Conservation (phyloP, 2,329 filamentous ascomycete species). For the Podosphaera xanthii region DNA sequence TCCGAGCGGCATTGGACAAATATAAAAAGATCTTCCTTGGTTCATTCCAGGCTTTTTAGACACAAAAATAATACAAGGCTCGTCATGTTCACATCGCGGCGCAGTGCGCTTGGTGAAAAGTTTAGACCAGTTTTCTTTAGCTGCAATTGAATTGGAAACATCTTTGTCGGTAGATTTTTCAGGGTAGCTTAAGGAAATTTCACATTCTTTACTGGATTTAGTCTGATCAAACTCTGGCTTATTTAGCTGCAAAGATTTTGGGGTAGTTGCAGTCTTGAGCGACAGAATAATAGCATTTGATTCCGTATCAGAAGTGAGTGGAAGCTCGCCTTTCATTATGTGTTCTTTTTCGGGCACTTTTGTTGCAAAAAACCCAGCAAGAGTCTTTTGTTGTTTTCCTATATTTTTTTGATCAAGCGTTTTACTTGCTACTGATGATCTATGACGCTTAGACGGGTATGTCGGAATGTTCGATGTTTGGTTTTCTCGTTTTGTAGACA, state of each 20-base stretch:
- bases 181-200: neutral
- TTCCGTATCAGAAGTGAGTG: conserved; percentile 1
- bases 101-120: conserved; percentile 52
- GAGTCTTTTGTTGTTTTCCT: conserved; percentile 15
- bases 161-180: neutral
- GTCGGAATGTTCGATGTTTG: neutral
- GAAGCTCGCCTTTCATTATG: conserved; percentile 1
- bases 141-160: conserved; percentile 33
- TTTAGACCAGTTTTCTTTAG: conserved; percentile 68
- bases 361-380: conserved; percentile 62
- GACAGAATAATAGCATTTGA: neutral
- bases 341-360: conserved; percentile 16
- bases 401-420: too few species aligned
- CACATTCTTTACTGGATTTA: neutral
- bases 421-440: neutral
- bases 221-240: neutral
- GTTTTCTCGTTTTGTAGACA: conserved; percentile 7
- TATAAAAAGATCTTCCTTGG: conserved; percentile 43
- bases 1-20: conserved; percentile 50
- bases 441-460: neutral
- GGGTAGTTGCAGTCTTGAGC: neutral
- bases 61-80: conserved; percentile 60
- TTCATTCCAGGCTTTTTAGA: conserved; percentile 86
- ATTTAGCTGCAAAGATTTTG: too few species aligned
- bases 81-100: conserved; percentile 69